Base-by-base conservation (phyloP, 768 basidiomycete species). In the Pleurotus djamor region DNA sequence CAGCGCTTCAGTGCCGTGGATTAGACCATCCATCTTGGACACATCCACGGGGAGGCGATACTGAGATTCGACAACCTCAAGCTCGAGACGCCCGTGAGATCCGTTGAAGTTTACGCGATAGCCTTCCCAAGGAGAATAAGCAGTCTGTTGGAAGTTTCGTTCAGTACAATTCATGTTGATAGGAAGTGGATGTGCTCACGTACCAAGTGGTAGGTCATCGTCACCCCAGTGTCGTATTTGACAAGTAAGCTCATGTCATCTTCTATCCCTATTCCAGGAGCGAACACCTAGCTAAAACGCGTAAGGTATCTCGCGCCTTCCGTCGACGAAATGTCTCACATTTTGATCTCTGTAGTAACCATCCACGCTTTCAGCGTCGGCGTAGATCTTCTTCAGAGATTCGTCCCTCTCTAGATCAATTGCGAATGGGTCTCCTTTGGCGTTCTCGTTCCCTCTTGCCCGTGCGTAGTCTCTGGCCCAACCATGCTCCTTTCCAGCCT, bases 31-130 rank as follows among this genome's bases (percentile, higher is more conserved):
- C 54, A 69, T 66, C 10, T 64, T 62, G 28, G 72, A 68, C 5
- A 61, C 67, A 12, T 69, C 71, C 0, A 63, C 61, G 12, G 69
- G 71, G 14, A 72, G 63, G 2, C 75, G 72, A 61, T 67, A 75
- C 57, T 71, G 65, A 13, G 73, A 76, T 63, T 83, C 82, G 36
- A 81, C 79, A 36, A 81, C 80, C 59, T 79, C 78, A 13, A 82
- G 72, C 68, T 83, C 82, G 4, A 82, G 75, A 13, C 82, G 75
- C 7, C 82, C 81, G 14, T 74, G 71, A n/a, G 76, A 77, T 3
- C 81, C 80, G 66, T 82, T 82, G 71, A 82, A 80, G 76, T 79
- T 79, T 49, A 82, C 80, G 57, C 74, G 72, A 63, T 82, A 82
- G 5, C 80, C 80, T 65, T 79, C 76, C 77, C 76, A 77, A 14